Percentiles rank a stretch among this genome's conserved stretches.
Conservation (phyloP, 2,329 filamentous ascomycete genomes). For the Cyphellophora europaea region DNA sequence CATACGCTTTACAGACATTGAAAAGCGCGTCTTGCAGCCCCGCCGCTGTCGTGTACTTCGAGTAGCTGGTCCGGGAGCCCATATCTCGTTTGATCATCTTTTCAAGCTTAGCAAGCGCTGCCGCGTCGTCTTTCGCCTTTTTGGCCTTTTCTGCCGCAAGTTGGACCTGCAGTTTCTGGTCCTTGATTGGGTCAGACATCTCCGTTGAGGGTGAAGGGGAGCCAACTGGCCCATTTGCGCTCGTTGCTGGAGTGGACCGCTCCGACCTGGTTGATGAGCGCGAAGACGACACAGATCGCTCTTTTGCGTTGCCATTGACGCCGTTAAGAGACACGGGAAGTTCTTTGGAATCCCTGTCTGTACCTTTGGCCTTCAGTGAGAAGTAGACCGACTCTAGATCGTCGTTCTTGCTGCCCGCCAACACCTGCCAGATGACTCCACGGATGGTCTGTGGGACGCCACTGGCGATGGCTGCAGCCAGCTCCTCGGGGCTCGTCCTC, state of each 20-base stretch:
- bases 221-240: constrained; percentile 44
- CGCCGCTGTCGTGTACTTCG: constrained; percentile 85
- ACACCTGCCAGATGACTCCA: constrained; percentile 97
- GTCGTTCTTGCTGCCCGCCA: constrained; percentile 90
- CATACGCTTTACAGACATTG: constrained; percentile 94
- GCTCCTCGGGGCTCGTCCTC: constrained; percentile 76
- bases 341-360: constrained; percentile 62
- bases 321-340: constrained; percentile 27
- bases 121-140: constrained; percentile 68
- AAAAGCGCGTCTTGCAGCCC: constrained; percentile 90
- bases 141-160: constrained; percentile 61
- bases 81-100: constrained; percentile 86
- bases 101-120: constrained; percentile 69
- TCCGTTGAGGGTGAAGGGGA: constrained; percentile 51
- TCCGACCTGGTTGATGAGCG: constrained; percentile 79
- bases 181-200: constrained; percentile 47
- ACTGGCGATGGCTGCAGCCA: constrained; percentile 82
- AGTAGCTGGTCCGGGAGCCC: constrained; percentile 88
- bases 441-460: constrained; percentile 92
- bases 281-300: constrained; percentile 62
- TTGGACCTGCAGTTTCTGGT: constrained; percentile 54
- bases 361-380: constrained; percentile 69
- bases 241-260: constrained; percentile 52
- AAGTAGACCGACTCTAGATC: constrained; percentile 81
- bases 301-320: constrained; percentile 39